Conservation (phyloP, 345 rosid species). For the Citrus sinensis region DVS_A1.0 CM039164.1:27976501-27977000, state of each 20-base stretch:
- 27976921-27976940: constrained; percentile 94
- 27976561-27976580: constrained; percentile 50
- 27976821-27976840: constrained; percentile 37
- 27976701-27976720: constrained; percentile 63
- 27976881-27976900: constrained; percentile 44
- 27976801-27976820: constrained; percentile 42
- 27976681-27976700: constrained; percentile 69
- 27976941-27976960: constrained; percentile 83
- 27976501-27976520: constrained; percentile 42
- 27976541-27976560: constrained; percentile 74
- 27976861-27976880: constrained; percentile 75
- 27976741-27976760: constrained; percentile 87
- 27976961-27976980: constrained; percentile 89
- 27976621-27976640: constrained; percentile 51
- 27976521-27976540: constrained; percentile 52
- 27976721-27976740: constrained; percentile 68
- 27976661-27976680: constrained; percentile 64
- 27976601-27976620: constrained; percentile 56
- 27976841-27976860: constrained; percentile 89
- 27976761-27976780: constrained; percentile 82
- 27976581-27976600: constrained; percentile 52
- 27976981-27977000: constrained; percentile 81
- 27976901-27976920: constrained; percentile 71
- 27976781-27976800: constrained; percentile 67
- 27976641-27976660: constrained; percentile 53